Percentiles rank a stretch among this genome's conserved stretches.
phyloP scores from a whole-genome alignment of 306 rosid genomes.

The Albizia julibrissin region DNA sequence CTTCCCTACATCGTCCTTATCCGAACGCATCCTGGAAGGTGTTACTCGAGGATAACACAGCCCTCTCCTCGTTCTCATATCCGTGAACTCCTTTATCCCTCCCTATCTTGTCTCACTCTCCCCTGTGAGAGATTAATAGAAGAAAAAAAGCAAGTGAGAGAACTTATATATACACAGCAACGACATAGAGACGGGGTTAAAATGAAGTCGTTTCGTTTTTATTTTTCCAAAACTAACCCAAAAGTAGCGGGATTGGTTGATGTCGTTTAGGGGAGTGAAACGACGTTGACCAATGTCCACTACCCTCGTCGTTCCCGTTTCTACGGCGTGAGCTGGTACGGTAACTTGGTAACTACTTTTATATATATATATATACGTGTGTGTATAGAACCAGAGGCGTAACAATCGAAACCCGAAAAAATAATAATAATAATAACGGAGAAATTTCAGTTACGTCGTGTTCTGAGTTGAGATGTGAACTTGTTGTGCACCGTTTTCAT shows the following conservation, averaged over 20 bases:
- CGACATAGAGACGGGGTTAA: background rate
- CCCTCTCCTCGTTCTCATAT: constrained; percentile 89
- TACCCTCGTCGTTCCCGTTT: background rate
- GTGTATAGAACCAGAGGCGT: no score
- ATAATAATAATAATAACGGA: background rate
- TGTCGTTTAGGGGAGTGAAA: constrained; percentile 6
- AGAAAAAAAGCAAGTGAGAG: background rate
- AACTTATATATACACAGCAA: constrained; percentile 39
- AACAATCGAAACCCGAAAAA: background rate
- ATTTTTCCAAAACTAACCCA: constrained; percentile 44
- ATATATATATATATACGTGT: no score
- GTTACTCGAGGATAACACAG: constrained; percentile 49
- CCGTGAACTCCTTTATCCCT: background rate
- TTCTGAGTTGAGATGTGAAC: background rate
- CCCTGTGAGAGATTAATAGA: constrained; percentile 31
- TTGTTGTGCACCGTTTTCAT: background rate
- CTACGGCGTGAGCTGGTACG: background rate
- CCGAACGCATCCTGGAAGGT: constrained; percentile 25
- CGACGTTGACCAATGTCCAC: constrained; percentile 5
- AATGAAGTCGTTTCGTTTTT: background rate
- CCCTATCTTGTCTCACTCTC: constrained; percentile 2
- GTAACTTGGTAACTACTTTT: background rate
- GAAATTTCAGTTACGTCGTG: background rate
- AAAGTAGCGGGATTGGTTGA: background rate
- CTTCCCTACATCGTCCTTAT: background rate